Base-by-base conservation (phyloP, 176 grass and related monocot species). In the Hordeum marinum region DNA sequence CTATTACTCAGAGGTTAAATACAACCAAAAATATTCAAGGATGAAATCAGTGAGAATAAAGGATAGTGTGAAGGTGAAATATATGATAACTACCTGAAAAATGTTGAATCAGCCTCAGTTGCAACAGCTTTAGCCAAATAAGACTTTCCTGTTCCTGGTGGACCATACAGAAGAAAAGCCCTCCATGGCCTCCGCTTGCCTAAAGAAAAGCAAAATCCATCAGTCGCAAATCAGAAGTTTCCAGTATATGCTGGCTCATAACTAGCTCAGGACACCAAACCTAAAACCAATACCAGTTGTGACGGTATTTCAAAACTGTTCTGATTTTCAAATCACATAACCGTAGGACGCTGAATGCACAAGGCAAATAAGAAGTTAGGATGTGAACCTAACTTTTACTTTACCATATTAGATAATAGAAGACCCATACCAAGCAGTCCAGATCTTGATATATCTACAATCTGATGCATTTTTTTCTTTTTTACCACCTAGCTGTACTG, bases 141-240 rank as follows among this genome's bases (percentile, higher is more conserved):
- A 61, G 96, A 98, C 76, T 98, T 98, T 92, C 96, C 96, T 88
- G 96, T 98, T 94, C 96, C 96, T 79, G 93, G 96, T 63, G 96
- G 96, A 27, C 96, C 96, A 37, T 95, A 98, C 72, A 98, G 88
- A 82, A 98, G 92, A 94, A 98, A 98, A 79, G 96, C 96, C 77
- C 91, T 94, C 96, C 96, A 98, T 71, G 96, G 96, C 86, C 81
- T 98, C 83, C 96, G 78, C 83, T 98, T 98, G 43, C 96, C 93
- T 95, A 88, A 11, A 65, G 43, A 85, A 82, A 21, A 70, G 43
- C 6, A 77, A 12, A 39, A 11, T 63, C 12, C 13, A 27, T 91
- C 57, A 87, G 70, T 54, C 31, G 46, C 23, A 50, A 2, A 15
- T 29, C 42, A 74, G 71, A 3, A 74, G 41, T 31, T 17, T 18